A percentile compares a stretch with the other conserved stretches of the same genome.
Evolutionary conservation across 352 stramenopile genomes (phyloP).

Genomic region (Globisporangium heterothallicum): DNA sequence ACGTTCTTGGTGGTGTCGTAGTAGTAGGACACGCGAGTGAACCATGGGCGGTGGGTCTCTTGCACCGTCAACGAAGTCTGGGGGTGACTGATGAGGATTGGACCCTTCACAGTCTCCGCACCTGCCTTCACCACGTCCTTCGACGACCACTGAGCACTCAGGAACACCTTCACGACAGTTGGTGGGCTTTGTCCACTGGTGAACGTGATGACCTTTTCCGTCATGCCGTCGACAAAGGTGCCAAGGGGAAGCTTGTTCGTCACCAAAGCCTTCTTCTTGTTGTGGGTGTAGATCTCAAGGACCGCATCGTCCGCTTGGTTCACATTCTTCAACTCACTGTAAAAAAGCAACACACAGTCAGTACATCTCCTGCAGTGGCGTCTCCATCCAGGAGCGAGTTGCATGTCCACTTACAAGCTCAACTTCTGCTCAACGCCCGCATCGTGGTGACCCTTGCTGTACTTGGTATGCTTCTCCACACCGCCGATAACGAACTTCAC

Average conservation of each 20-base stretch:
- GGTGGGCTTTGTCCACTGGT: background rate
- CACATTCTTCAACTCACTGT: constrained; percentile 31
- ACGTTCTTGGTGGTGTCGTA: constrained; percentile 76
- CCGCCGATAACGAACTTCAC: constrained; percentile 12
- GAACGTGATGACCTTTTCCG: constrained; percentile 32
- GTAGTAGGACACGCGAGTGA: constrained; percentile 72
- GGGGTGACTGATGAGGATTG: background rate
- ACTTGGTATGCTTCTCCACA: constrained; percentile 13
- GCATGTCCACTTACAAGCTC: constrained; percentile 16
- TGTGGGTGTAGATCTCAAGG: constrained; percentile 42
- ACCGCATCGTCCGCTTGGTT: constrained; percentile 22
- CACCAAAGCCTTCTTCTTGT: constrained; percentile 34
- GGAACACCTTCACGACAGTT: background rate
- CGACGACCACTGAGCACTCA: constrained; percentile 5
- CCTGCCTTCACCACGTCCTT: constrained; percentile 5
- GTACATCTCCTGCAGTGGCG: background rate
- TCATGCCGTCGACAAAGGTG: constrained; percentile 29
- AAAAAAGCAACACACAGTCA: constrained; percentile 6
- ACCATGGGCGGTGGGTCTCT: constrained; percentile 50
- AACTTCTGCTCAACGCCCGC: constrained; percentile 12
- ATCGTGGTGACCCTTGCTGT: constrained; percentile 7
- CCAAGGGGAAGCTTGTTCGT: constrained; percentile 25
- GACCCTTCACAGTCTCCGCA: background rate
- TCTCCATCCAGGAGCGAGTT: background rate
- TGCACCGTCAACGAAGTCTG: constrained; percentile 1